phyloP scores from a whole-genome alignment of 768 basidiomycete genomes.

The Mycena chlorophos region DNA sequence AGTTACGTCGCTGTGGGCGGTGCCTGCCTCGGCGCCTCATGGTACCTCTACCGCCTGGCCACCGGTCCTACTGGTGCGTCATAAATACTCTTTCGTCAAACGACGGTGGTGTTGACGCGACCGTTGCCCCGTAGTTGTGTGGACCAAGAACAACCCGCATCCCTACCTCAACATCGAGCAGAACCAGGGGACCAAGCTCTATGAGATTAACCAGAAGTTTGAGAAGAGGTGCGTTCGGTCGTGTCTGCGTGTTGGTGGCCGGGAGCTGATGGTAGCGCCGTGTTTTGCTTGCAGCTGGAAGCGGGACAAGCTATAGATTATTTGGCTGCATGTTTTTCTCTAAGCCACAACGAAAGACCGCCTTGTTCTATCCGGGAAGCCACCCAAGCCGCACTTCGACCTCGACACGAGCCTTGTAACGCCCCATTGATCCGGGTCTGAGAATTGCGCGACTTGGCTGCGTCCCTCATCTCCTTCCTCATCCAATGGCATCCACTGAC shows the following conservation, averaged over 20 bases:
- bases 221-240: constrained; percentile 60
- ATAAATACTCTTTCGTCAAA: background rate
- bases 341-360: background rate
- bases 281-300: constrained; percentile 55
- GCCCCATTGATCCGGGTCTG: constrained; percentile 16
- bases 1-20: constrained; percentile 56
- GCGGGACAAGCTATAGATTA: constrained; percentile 65
- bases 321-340: constrained; percentile 21
- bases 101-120: constrained; percentile 7
- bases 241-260: constrained; percentile 3
- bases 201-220: constrained; percentile 71
- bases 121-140: constrained; percentile 40
- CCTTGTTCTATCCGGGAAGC: background rate
- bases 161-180: constrained; percentile 86
- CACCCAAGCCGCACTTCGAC: constrained; percentile 12
- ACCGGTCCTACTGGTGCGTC: constrained; percentile 53
- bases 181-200: constrained; percentile 71
- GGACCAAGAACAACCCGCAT: constrained; percentile 73
- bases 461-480: constrained; percentile 8
- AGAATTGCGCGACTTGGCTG: constrained; percentile 1
- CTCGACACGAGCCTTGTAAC: constrained; percentile 21
- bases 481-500: constrained; percentile 27
- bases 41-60: constrained; percentile 65
- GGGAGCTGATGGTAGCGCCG: constrained; percentile 10
- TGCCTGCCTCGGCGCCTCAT: constrained; percentile 53